Evolutionary conservation across 768 basidiomycete genomes (phyloP).

Genomic region (Fistulinella prunicolor): DNA sequence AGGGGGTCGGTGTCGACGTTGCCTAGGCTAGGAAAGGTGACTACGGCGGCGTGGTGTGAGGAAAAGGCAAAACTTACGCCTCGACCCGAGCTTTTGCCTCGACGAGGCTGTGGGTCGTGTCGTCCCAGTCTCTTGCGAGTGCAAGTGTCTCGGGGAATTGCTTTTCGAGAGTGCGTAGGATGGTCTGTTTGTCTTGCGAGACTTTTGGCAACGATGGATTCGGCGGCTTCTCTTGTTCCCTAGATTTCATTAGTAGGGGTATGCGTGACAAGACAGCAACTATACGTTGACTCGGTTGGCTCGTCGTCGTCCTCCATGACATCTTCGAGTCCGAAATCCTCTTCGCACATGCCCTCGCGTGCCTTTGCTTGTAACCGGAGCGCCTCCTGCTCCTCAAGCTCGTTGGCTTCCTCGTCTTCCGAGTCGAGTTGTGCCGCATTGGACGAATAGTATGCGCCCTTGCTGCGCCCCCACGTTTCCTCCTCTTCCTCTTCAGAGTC

Average conservation of each 20-base stretch:
- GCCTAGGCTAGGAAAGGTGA: conserved; percentile 42
- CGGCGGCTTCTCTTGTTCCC: conserved; percentile 11
- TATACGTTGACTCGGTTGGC: conserved; percentile 30
- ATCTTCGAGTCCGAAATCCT: conserved; percentile 83
- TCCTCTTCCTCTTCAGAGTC: conserved; percentile 38
- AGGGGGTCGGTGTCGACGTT: conserved; percentile 48
- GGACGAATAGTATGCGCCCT: conserved; percentile 81
- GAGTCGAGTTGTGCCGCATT: conserved; percentile 79
- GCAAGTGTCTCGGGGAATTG: conserved; percentile 77
- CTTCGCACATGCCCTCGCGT: conserved; percentile 66
- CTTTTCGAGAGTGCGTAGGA: conserved; percentile 69
- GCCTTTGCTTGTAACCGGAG: conserved; percentile 73
- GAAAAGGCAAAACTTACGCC: conserved; percentile 41
- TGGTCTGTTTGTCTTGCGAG: conserved; percentile 55
- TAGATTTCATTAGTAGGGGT: conserved; percentile 11
- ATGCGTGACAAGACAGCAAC: not conserved
- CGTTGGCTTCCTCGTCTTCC: conserved; percentile 86
- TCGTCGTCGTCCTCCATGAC: conserved; percentile 37
- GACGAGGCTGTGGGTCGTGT: conserved; percentile 53
- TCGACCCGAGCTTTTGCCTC: conserved; percentile 52
- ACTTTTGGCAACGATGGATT: conserved; percentile 19
- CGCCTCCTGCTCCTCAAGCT: conserved; percentile 87
- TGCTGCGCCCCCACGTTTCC: conserved; percentile 77
- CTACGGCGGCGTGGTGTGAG: not conserved
- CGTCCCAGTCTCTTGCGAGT: conserved; percentile 81